phyloP scores from a whole-genome alignment of 139 green algal species.

The Coccomyxa sp. region DNA sequence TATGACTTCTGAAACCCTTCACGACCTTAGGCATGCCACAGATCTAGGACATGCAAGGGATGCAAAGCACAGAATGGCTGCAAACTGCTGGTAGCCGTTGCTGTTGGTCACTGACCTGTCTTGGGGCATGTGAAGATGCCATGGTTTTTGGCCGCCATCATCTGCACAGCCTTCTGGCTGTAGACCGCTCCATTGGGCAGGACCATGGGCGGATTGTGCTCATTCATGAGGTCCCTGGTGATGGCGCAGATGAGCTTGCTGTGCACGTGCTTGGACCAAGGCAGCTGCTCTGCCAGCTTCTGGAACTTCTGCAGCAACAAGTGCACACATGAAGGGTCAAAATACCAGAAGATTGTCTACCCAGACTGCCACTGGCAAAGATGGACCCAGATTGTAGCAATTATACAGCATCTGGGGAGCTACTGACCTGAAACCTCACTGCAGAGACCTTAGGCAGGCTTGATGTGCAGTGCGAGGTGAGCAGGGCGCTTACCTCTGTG shows the following conservation, averaged over 20 bases:
- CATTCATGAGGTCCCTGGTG: conserved; percentile 79
- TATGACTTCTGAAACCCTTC: too few species aligned
- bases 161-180: conserved; percentile 14
- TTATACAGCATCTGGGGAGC: too few species aligned
- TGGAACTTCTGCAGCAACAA: conserved; percentile 58
- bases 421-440: too few species aligned
- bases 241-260: conserved; percentile 88
- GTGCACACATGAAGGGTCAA: not conserved
- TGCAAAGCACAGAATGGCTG: too few species aligned
- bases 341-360: not conserved
- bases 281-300: conserved; percentile 69
- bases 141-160: conserved; percentile 1
- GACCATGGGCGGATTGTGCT: conserved; percentile 90
- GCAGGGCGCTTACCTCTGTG: conserved; percentile 37
- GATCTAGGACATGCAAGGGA: too few species aligned
- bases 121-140: conserved; percentile 7
- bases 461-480: too few species aligned
- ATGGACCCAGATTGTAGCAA: too few species aligned
- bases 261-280: conserved; percentile 79
- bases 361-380: not conserved
- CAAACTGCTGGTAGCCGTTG: not conserved
- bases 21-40: too few species aligned
- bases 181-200: conserved; percentile 23
- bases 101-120: not conserved
- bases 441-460: too few species aligned